Conservation (phyloP, 441 rosid species). For the Croton setiger region DNA sequence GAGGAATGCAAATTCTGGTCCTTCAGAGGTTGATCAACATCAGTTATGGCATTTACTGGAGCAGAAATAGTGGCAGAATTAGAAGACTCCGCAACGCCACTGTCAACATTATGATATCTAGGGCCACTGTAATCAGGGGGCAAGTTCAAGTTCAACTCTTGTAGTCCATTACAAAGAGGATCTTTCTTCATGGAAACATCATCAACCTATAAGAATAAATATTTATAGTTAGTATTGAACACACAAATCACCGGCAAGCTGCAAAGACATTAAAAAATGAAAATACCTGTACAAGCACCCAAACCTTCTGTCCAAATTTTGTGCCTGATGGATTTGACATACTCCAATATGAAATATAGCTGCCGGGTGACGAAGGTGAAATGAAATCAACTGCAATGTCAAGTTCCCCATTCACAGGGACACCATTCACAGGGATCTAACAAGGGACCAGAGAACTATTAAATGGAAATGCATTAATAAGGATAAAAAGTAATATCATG, state of each 20-base stretch:
- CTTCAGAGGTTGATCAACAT: conserved; percentile 31
- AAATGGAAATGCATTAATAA: background rate
- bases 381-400: conserved; percentile 73
- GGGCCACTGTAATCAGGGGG: conserved; percentile 46
- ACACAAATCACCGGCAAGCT: background rate
- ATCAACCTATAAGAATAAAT: conserved; percentile 50
- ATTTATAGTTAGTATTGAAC: background rate
- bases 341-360: conserved; percentile 88
- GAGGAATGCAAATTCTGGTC: conserved; percentile 33
- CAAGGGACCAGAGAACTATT: conserved; percentile 13
- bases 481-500: background rate
- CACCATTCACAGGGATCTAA: conserved; percentile 68
- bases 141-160: conserved; percentile 68
- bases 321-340: conserved; percentile 64
- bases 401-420: conserved; percentile 60
- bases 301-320: conserved; percentile 87
- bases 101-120: conserved; percentile 32
- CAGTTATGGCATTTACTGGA: conserved; percentile 26
- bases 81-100: conserved; percentile 20
- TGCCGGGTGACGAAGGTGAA: conserved; percentile 73
- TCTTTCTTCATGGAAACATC: conserved; percentile 44
- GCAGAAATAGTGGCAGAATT: conserved; percentile 9
- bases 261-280: background rate
- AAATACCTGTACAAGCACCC: conserved; percentile 82
- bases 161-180: conserved; percentile 24